Percentiles rank a stretch among this genome's conserved stretches.
Evolutionary conservation across 805 yeast species (phyloP).

Genomic region (Wickerhamomyces chambardii): DNA sequence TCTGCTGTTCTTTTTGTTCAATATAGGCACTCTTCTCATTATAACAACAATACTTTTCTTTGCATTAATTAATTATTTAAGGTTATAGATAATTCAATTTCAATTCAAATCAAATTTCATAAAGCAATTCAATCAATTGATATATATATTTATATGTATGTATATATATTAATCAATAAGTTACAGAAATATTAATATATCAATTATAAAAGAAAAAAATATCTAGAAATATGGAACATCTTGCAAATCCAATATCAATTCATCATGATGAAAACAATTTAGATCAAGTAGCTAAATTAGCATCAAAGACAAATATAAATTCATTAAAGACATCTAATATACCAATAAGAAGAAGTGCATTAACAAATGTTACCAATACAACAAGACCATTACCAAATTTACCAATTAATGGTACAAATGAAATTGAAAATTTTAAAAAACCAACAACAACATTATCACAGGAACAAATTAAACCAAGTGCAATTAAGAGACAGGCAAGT

Average conservation of each 20-base stretch:
- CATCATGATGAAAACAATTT: slow-evolving; percentile 12
- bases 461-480: slow-evolving; percentile 20
- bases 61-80: too few relatives aligned
- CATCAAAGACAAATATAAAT: neutral
- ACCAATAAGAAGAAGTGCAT: slow-evolving; percentile 19
- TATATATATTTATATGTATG: too few relatives aligned
- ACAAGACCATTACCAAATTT: slow-evolving; percentile 12
- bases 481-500: slow-evolving; percentile 33
- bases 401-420: neutral
- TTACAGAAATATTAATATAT: too few relatives aligned
- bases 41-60: too few relatives aligned
- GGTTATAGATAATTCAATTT: too few relatives aligned
- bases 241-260: neutral
- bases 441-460: too few relatives aligned
- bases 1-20: too few relatives aligned
- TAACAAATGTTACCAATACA: slow-evolving; percentile 20
- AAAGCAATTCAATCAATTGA: too few relatives aligned
- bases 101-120: too few relatives aligned
- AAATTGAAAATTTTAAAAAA: neutral
- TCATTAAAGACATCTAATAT: slow-evolving; percentile 13
- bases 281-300: neutral
- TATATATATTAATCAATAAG: too few relatives aligned
- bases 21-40: too few relatives aligned
- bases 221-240: neutral
- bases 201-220: too few relatives aligned